phyloP scores from a whole-genome alignment of 1,284 basidiomycete species.

The Cutaneotrichosporon spelunceum region DNA sequence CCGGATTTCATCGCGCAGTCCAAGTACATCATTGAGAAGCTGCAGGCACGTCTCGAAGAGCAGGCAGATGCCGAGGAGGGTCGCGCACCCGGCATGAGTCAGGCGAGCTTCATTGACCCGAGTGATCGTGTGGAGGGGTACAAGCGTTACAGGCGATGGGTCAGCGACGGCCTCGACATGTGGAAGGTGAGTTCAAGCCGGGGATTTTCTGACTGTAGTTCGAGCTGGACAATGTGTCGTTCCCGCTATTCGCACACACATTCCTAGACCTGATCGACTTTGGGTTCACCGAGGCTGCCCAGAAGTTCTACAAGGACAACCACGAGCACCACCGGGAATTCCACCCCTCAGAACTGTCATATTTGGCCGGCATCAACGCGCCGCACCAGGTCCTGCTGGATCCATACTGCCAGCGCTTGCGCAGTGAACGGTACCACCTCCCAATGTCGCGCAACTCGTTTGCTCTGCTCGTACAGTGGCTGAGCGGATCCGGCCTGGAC shows the following conservation, averaged over 20 bases:
- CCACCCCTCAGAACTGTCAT: conserved; percentile 71
- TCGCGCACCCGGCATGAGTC: conserved; percentile 54
- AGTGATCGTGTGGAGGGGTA: conserved; percentile 69
- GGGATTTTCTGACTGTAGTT: conserved; percentile 60
- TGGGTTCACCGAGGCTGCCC: conserved; percentile 84
- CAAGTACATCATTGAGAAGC: conserved; percentile 47
- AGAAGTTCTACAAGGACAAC: conserved; percentile 71
- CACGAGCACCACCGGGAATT: conserved; percentile 65
- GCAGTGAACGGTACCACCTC: conserved; percentile 85
- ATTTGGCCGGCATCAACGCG: conserved; percentile 75
- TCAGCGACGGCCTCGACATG: conserved; percentile 62
- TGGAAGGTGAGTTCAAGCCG: conserved; percentile 71
- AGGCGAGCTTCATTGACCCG: conserved; percentile 63
- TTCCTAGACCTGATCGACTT: conserved; percentile 91
- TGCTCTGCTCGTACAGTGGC: conserved; percentile 88
- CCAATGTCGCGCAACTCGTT: conserved; percentile 90
- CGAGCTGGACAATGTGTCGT: conserved; percentile 85
- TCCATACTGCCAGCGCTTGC: conserved; percentile 76
- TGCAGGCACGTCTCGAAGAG: conserved; percentile 57
- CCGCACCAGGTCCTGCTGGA: conserved; percentile 82
- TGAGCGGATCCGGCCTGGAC: conserved; percentile 79
- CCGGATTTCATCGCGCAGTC: conserved; percentile 51
- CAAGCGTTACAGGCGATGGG: conserved; percentile 71
- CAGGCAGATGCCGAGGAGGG: conserved; percentile 73
- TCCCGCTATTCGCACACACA: conserved; percentile 96